Evolutionary conservation across 2,329 filamentous ascomycete genomes (phyloP).

Genomic region (Colletotrichum theobromicola): DNA sequence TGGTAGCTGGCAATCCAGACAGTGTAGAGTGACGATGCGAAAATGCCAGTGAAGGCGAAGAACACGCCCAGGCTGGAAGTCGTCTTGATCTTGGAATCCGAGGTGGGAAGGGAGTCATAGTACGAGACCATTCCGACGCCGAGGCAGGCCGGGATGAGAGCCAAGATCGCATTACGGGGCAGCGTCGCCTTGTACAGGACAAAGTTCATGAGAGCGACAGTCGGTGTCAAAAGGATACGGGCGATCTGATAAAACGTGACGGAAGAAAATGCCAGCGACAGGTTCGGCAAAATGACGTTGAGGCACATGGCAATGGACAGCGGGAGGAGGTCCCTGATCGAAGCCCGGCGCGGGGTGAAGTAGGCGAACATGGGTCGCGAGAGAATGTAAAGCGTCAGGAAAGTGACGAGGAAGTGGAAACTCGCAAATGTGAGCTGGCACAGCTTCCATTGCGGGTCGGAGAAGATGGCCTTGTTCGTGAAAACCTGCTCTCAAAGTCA

Average conservation of each 20-base stretch:
- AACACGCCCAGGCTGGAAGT: constrained; percentile 65
- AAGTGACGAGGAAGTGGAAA: constrained; percentile 73
- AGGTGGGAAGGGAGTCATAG: constrained; percentile 64
- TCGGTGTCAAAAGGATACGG: constrained; percentile 70
- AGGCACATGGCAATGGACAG: constrained; percentile 71
- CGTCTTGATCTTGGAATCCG: constrained; percentile 54
- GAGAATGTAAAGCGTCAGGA: constrained; percentile 64
- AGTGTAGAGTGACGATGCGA: constrained; percentile 71
- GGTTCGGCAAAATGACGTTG: constrained; percentile 73
- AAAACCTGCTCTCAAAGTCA: constrained; percentile 57
- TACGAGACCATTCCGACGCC: constrained; percentile 72
- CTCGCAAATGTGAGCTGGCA: constrained; percentile 70
- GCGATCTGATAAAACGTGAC: constrained; percentile 76
- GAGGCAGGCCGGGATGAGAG: constrained; percentile 65
- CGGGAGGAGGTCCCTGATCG: constrained; percentile 63
- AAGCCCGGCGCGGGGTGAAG: constrained; percentile 62
- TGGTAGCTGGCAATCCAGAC: constrained; percentile 73
- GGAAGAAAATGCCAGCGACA: constrained; percentile 70
- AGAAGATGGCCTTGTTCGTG: constrained; percentile 74
- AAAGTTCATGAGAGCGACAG: constrained; percentile 69
- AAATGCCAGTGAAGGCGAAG: constrained; percentile 68
- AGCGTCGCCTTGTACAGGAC: constrained; percentile 63
- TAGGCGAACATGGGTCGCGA: constrained; percentile 63
- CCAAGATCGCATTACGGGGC: constrained; percentile 56
- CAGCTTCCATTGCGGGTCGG: constrained; percentile 63